phyloP scores from a whole-genome alignment of 2,329 filamentous ascomycete species.

The Rhynchosporium agropyri region DNA sequence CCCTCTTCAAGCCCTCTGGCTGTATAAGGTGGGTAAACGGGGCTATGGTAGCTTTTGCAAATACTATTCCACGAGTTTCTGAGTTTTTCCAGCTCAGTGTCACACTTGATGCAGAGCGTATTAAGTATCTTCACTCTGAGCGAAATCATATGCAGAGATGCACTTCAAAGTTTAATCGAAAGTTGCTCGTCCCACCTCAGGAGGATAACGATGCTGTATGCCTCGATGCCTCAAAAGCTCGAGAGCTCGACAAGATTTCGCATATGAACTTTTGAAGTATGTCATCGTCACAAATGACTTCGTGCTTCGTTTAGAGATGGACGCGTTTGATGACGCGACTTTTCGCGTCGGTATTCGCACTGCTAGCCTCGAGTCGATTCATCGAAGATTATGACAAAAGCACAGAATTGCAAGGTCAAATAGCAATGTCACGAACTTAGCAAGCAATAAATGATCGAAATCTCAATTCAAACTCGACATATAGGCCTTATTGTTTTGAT shows the following conservation, averaged over 20 bases:
- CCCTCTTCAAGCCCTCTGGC: conserved; percentile 36
- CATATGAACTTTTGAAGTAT: not conserved
- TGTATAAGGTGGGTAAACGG: conserved; percentile 32
- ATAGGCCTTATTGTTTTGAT: too few species aligned
- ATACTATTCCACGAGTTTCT: conserved; percentile 41
- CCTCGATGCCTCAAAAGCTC: too few species aligned
- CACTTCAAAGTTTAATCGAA: not conserved
- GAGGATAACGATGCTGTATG: too few species aligned
- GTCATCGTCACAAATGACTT: not conserved
- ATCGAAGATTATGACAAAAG: too few species aligned
- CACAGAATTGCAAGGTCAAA: too few species aligned
- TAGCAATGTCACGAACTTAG: too few species aligned
- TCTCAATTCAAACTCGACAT: too few species aligned
- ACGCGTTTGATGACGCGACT: conserved; percentile 5
- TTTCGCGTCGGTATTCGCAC: not conserved
- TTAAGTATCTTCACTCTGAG: conserved; percentile 34
- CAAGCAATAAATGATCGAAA: too few species aligned
- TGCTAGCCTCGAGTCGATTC: too few species aligned
- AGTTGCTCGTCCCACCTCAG: too few species aligned
- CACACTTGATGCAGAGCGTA: conserved; percentile 39
- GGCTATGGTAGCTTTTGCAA: conserved; percentile 40
- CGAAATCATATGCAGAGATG: not conserved
- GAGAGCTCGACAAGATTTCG: too few species aligned
- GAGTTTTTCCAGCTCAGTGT: conserved; percentile 36
- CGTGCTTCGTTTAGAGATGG: not conserved